Conservation (phyloP, 768 basidiomycete species). For the Pisolithus albus region DNA sequence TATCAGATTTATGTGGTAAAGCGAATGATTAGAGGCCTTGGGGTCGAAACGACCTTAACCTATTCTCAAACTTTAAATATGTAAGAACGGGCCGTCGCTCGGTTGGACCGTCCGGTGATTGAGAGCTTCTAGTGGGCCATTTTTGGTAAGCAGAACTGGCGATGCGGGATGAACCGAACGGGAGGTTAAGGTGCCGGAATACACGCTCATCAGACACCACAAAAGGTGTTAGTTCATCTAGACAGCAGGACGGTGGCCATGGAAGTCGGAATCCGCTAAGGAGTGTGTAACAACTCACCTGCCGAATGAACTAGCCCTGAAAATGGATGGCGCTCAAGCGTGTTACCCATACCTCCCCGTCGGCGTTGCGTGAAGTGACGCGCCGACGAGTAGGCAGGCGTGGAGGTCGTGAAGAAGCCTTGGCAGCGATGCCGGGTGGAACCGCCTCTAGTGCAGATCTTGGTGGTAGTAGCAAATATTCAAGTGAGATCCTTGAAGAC, state of each 20-base stretch:
- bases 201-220: no score
- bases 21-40: no score
- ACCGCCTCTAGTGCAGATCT: no score
- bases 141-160: conserved; percentile 71
- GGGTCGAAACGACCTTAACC: no score
- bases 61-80: no score
- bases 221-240: no score
- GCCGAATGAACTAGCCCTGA: conserved; percentile 85
- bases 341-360: conserved; percentile 81
- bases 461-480: no score
- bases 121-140: conserved; percentile 69
- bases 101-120: conserved; percentile 46
- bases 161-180: conserved; percentile 49
- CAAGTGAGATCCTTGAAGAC: no score
- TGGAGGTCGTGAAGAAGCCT: conserved; percentile 78
- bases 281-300: conserved; percentile 84
- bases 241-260: conserved; percentile 37
- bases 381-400: conserved; percentile 71
- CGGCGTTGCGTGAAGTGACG: conserved; percentile 64
- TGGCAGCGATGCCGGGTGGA: conserved; percentile 37
- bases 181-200: no score
- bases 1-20: no score
- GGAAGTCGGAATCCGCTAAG: conserved; percentile 79
- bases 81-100: conserved; percentile 30
- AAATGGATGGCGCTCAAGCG: conserved; percentile 88